A percentile compares a stretch with the other conserved stretches of the same genome.
Evolutionary conservation across 371 early-diverging fungal genomes (phyloP).

Genomic region (Circinella minor): DNA sequence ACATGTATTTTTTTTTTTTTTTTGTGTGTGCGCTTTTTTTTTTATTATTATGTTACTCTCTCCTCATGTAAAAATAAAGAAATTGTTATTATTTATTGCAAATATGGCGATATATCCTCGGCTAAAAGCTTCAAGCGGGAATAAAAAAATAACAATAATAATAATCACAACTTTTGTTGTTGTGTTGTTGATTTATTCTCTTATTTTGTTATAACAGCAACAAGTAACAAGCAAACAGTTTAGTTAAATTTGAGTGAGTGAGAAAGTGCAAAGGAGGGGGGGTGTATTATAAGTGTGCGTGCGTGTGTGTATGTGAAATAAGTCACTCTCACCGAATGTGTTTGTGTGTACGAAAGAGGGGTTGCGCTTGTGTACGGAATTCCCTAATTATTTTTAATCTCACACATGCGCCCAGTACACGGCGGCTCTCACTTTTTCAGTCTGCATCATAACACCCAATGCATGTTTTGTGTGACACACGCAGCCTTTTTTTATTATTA

Average conservation of each 20-base stretch:
- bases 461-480: conserved; percentile 9
- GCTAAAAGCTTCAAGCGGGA: not conserved
- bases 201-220: too few species aligned
- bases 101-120: conserved; percentile 1
- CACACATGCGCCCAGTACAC: not conserved
- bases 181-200: not conserved
- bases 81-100: not conserved
- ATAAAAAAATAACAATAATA: not conserved
- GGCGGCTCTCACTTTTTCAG: not conserved
- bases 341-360: conserved; percentile 1
- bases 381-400: not conserved
- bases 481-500: not conserved
- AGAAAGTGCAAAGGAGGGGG: too few species aligned
- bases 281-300: too few species aligned
- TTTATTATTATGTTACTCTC: too few species aligned
- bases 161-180: not conserved
- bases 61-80: too few species aligned
- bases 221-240: too few species aligned
- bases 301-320: too few species aligned
- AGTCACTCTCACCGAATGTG: too few species aligned
- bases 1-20: not conserved
- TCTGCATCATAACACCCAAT: conserved; percentile 6
- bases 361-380: not conserved
- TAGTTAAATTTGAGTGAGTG: too few species aligned
- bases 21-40: not conserved